Base-by-base conservation (phyloP, 1,284 basidiomycete species). In the Malassezia cuniculi region DNA sequence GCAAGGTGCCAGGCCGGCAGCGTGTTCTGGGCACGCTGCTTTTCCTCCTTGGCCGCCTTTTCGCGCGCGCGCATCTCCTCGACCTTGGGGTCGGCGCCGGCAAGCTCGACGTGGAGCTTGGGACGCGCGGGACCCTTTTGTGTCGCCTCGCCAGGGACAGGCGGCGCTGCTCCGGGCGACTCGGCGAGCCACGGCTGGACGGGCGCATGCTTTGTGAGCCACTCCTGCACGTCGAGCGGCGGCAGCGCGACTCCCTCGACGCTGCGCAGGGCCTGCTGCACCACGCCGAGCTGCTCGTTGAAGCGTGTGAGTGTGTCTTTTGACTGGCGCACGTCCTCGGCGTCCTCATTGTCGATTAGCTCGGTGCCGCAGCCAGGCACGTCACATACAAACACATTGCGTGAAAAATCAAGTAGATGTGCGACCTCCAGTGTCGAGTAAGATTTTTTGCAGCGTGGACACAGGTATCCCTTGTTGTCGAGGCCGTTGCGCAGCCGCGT, bases 241-340 rank as follows among this genome's bases (percentile, higher is more conserved):
- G 42, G 35, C 16, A 54, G 21, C 6, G 46, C 73, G 74, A 86
- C 83, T n/a, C 78, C 76, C 58, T 95, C 90, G 39, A 85, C 83
- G 64, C 79, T 80, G 59, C 85, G 80, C 53, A 99, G 69, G 4
- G 84, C 82, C 54, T 86, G 83, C 14, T 81, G 76, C 29, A 97
- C 79, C 52, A 81, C 81, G 29, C 79, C 76, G 70, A 89, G 87
- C 67, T 90, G 85, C 45, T 79, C 75, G 69, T 94, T 94, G 69
- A 97, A 89, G 44, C 85, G 74, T 69, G 86, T 83, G 82, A 97
- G 90, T 39, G 84, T 76, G 68, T 95, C 90, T 68, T 89, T 82
- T 55, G 79, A 84, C 11, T 82, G 81, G 44, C 74, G 73, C 11
- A 84, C 80, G 48, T 78, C 82, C 67, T 84, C 82, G 7, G 81